Evolutionary conservation across 1,139 yeast genomes (phyloP).

Genomic region (Arxiozyma bovina): DNA sequence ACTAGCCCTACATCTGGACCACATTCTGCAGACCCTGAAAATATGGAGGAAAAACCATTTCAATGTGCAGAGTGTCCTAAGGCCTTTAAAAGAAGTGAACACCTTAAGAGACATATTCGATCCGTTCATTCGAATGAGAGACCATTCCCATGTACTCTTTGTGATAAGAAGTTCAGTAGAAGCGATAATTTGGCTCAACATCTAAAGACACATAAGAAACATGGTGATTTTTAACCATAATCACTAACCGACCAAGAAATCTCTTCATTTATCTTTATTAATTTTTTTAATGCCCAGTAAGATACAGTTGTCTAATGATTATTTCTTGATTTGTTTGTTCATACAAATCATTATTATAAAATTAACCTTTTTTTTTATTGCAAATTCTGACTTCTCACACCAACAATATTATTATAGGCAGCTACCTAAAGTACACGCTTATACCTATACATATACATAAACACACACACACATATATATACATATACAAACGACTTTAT

Average conservation of each 20-base stretch:
- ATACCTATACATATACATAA: too few relatives aligned
- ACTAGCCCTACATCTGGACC: not conserved
- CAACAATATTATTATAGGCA: not conserved
- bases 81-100: slow-evolving; percentile 66
- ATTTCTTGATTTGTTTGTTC: not conserved
- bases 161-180: slow-evolving; percentile 68
- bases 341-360: not conserved
- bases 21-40: not conserved
- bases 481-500: not conserved
- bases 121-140: slow-evolving; percentile 57
- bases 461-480: too few relatives aligned
- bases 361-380: too few relatives aligned
- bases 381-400: not conserved
- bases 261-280: too few relatives aligned
- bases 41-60: slow-evolving; percentile 29
- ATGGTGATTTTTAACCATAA: slow-evolving; percentile 24
- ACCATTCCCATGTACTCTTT: slow-evolving; percentile 63
- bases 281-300: too few relatives aligned
- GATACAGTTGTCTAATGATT: not conserved
- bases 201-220: slow-evolving; percentile 52
- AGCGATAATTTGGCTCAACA: slow-evolving; percentile 75
- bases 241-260: not conserved
- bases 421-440: not conserved
- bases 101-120: slow-evolving; percentile 66
- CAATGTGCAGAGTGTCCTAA: slow-evolving; percentile 34